Percentiles rank a stretch among this genome's conserved stretches.
Evolutionary conservation across 345 rosid species (phyloP).

Genomic region (Firmiana major): DNA sequence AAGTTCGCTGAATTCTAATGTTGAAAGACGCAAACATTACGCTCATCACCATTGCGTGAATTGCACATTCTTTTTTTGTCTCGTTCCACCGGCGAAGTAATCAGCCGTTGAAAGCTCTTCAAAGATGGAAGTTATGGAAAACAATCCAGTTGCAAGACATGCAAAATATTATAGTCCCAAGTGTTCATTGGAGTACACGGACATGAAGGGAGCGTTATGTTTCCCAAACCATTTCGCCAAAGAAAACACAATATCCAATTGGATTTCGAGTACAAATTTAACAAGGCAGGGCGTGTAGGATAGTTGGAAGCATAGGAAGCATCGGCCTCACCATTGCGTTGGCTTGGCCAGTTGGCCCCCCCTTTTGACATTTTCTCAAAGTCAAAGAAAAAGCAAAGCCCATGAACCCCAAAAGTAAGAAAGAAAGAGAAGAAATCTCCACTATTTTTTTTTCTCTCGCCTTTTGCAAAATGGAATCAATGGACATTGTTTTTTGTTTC

Average conservation of each 20-base stretch:
- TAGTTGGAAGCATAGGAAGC: conserved; percentile 14
- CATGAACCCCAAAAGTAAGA: neutral
- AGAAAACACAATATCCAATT: conserved; percentile 17
- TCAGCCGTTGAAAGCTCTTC: neutral
- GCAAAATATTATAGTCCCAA: neutral
- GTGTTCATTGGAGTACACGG: neutral
- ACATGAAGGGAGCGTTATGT: conserved; percentile 6
- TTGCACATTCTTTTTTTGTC: no score
- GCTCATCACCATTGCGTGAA: no score
- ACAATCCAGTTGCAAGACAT: neutral
- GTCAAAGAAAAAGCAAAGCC: conserved; percentile 53
- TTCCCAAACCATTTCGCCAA: neutral
- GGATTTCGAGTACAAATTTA: conserved; percentile 16
- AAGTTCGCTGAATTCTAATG: no score
- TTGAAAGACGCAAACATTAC: no score
- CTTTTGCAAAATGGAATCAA: neutral
- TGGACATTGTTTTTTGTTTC: neutral
- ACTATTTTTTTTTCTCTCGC: no score
- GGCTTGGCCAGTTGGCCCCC: conserved; percentile 1
- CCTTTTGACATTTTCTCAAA: conserved; percentile 52
- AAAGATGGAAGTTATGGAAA: neutral
- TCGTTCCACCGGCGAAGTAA: no score
- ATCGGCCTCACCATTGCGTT: neutral
- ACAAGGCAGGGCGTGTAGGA: conserved; percentile 6
- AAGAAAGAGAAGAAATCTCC: neutral